Evolutionary conservation across 371 early-diverging fungal species (phyloP).

Genomic region (Haplosporangium sp.): DNA sequence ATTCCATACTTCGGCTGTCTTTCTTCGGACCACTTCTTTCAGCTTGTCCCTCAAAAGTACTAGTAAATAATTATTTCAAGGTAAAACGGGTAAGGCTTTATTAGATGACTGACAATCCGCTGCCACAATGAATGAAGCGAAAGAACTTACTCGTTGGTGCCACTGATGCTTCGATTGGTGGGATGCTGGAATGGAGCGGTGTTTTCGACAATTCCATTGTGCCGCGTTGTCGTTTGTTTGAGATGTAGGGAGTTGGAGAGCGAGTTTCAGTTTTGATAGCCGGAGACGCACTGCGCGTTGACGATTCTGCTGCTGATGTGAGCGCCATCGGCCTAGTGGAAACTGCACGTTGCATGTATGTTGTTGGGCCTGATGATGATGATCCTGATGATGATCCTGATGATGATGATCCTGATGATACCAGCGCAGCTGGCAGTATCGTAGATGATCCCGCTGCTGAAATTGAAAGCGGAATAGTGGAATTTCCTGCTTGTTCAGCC

Average conservation of each 20-base stretch:
- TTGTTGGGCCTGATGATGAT: not conserved
- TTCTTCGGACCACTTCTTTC: not conserved
- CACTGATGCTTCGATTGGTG: not conserved
- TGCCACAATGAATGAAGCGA: not conserved
- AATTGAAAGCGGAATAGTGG: no score
- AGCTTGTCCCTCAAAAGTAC: not conserved
- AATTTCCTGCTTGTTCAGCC: no score
- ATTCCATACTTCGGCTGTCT: no score
- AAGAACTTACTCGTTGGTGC: not conserved
- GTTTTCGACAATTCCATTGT: not conserved
- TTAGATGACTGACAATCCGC: not conserved
- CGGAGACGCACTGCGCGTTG: no score
- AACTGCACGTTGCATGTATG: no score
- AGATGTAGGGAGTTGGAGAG: not conserved
- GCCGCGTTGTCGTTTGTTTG: not conserved
- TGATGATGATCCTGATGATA: not conserved
- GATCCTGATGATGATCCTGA: not conserved
- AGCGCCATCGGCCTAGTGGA: no score
- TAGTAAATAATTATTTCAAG: not conserved
- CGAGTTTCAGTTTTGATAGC: no score
- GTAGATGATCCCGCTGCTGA: no score
- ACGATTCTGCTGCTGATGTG: no score
- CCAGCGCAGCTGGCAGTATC: no score
- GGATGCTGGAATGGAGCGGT: no score
- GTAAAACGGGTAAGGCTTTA: not conserved